Base-by-base conservation (phyloP, 2,329 filamentous ascomycete genomes). In the Colletotrichum siamense region DNA sequence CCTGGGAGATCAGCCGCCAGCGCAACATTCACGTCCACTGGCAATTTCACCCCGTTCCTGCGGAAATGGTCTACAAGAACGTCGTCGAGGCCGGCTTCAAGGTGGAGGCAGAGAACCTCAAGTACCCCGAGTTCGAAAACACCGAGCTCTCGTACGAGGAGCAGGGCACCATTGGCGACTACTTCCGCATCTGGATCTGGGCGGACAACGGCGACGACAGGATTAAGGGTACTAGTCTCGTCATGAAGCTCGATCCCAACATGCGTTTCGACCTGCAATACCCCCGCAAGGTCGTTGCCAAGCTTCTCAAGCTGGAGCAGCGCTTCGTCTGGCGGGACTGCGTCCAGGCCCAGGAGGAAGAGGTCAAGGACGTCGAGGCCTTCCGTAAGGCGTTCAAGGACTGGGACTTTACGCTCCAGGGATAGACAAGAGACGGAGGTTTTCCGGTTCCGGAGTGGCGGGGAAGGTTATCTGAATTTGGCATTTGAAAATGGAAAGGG, bases 191-290 rank as follows among this genome's bases (percentile, higher is more conserved):
- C 8, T 95, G 95, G 92, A 91, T 98, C 68, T 97, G 95, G 94
- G 89, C 88, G 36, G 88, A 91, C 78, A 85, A 90, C 77, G 88
- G 88, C 76, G 86, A 91, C 79, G 86, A 88, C 80, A 84, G 82
- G 70, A 90, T 92, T 78, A 89, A 91, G 82, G 92, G 94, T 77
- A 93, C 93, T 79, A 93, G 92, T 73, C 87, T 98, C 74, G 89
- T 96, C 69, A 91, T 99, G 87, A 92, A 92, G 8, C 89, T 98
- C 10, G 91, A 93, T 75, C 87, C 92, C 30, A 92, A 91, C 22
- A 91, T 94, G 78, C 91, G 94, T 16, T 99, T 99, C 83, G 96
- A 98, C 82, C 86, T 98, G 62, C 96, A 99, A 82, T 99, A 98
- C 81, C 96, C 95, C 6, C 91, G 98, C 55, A 92, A 93, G 61